Evolutionary conservation across 345 rosid species (phyloP), one percentile per base, ranked within the genome.

Genomic region (Sisymbrium altissimum): DNA sequence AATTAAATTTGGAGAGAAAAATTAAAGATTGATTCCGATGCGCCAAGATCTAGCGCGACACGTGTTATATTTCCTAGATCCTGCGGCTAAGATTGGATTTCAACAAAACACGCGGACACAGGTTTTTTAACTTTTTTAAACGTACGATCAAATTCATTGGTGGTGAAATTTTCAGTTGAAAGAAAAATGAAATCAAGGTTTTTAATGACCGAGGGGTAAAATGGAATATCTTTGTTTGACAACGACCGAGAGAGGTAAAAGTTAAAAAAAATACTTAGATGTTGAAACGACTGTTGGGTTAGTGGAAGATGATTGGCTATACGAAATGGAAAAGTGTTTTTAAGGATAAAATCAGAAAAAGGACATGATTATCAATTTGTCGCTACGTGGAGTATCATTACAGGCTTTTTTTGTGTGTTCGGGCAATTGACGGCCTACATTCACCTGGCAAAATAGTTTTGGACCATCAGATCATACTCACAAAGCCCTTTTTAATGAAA

Each of bases 51-150:
- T 5, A 1, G 30, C 14, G 5, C 9, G 68, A 68, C 79, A 6
- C 79, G 79, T 75, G 79, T 76, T 8, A 0, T 5, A 6, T 2
- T 43, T 14, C 1, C 0, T 43, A 5, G 15, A 76, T 76, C 79
- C 6, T 76, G 64, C 67, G 79, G 79, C 62, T 59, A 7, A 15
- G 7, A 75, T 13, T 50, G 68, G 40, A 15, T 38, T n/a, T 59
- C 38, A 49, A 48, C 53, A 9, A 45, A 27, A 67, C 33, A 68
- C 49, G 49, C 36, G 13, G 36, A n/a, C 33, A 35, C 21, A 32
- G 70, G 40, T 33, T 14, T 52, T n/a, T 72, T 14, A 4, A 39
- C 60, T 48, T 66, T 23, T 18, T 38, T 1, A 32, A 55, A 54
- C 64, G 71, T 43, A 41, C 44, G 39, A 10, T 53, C 5, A 54